Percentiles rank a stretch among this genome's conserved stretches.
These are phyloP conservation scores for Solanum gandarillasii DNA, from an alignment of 257 asterid species.

Conservation along the genomic window DNA sequence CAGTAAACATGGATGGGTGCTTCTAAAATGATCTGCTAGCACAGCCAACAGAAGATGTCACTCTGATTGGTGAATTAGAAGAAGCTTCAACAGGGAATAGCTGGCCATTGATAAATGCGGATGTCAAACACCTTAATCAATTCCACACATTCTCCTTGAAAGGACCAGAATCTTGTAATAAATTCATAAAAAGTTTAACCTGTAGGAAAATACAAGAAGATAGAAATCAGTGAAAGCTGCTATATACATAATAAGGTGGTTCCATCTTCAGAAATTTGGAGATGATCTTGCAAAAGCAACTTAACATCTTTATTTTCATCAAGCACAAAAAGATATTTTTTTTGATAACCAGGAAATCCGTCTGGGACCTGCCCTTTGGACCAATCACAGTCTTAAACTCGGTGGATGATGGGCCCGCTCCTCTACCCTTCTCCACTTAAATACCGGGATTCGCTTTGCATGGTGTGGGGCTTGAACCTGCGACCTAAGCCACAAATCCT, in stretches of 20 bases:
- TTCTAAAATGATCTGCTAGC: neutral
- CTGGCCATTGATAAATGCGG: neutral
- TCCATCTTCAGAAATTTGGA: neutral
- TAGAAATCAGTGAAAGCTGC: neutral
- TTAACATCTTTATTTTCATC: neutral
- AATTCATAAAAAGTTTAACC: constrained; percentile 62
- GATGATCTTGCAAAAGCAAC: neutral
- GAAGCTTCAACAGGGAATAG: neutral
- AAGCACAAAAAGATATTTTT: neutral
- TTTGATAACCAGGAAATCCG: too few species aligned
- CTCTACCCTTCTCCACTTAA: too few species aligned
- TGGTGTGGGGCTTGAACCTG: too few species aligned
- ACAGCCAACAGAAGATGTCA: neutral
- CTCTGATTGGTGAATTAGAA: neutral
- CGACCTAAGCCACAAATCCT: too few species aligned
- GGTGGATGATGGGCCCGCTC: too few species aligned
- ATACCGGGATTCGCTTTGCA: too few species aligned
- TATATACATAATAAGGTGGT: neutral
- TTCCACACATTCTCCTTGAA: constrained; percentile 39
- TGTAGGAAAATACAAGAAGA: constrained; percentile 9
- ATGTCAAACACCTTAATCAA: neutral
- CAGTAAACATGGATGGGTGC: neutral
- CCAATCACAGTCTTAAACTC: too few species aligned
- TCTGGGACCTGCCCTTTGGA: too few species aligned
- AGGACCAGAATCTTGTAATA: constrained; percentile 71